Percentiles rank a stretch among this genome's conserved stretches.
Evolutionary conservation across 2,329 filamentous ascomycete genomes (phyloP).

Genomic region (Thermothelomyces thermophilus): DNA sequence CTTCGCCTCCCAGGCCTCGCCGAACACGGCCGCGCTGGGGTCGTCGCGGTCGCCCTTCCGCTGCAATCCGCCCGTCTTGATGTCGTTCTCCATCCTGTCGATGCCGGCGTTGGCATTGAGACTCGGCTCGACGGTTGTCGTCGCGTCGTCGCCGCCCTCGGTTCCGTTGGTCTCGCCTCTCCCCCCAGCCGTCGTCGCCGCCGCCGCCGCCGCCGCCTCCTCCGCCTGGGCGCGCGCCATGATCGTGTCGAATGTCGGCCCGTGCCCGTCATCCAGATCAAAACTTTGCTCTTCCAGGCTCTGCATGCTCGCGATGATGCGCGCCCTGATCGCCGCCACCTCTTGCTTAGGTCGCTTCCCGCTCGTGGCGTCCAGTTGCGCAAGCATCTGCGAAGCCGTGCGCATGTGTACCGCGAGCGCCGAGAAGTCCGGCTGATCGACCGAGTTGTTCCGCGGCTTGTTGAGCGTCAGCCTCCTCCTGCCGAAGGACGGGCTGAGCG

Average conservation of each 20-base stretch:
- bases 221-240: constrained; percentile 62
- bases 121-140: constrained; percentile 42
- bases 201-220: constrained; percentile 31
- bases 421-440: constrained; percentile 72
- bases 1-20: constrained; percentile 79
- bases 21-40: constrained; percentile 78
- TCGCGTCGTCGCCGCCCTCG: constrained; percentile 49
- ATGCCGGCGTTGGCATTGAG: constrained; percentile 67
- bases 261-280: constrained; percentile 62
- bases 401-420: constrained; percentile 82
- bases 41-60: constrained; percentile 78
- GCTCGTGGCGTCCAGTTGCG: constrained; percentile 72
- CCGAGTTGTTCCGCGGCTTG: constrained; percentile 45
- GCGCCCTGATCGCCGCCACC: constrained; percentile 75
- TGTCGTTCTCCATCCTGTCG: constrained; percentile 82
- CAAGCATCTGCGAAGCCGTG: constrained; percentile 79
- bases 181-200: constrained; percentile 22
- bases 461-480: constrained; percentile 53
- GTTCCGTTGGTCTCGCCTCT: constrained; percentile 5
- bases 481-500: constrained; percentile 55
- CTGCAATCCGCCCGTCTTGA: constrained; percentile 77
- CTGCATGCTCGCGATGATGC: constrained; percentile 88
- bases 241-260: constrained; percentile 74
- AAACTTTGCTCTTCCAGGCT: constrained; percentile 81
- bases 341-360: constrained; percentile 74